A percentile compares a stretch with the other conserved stretches of the same genome.
phyloP scores from a whole-genome alignment of 2,329 filamentous ascomycete genomes.

The Fusarium tupiense region DNA sequence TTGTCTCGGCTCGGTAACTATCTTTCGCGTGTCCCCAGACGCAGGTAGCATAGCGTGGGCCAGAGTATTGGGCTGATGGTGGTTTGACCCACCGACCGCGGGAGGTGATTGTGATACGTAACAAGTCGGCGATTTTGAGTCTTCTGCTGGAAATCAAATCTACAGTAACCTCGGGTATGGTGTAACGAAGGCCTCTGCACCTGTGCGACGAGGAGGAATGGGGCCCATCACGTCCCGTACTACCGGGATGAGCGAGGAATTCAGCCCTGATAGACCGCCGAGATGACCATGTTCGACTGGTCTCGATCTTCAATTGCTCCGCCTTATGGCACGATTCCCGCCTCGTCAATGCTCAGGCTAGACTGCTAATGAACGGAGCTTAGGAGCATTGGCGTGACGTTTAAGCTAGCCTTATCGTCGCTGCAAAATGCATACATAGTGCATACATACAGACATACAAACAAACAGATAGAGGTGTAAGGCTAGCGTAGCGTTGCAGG shows the following conservation, averaged over 20 bases:
- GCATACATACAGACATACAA: not conserved
- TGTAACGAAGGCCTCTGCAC: slow-evolving; percentile 22
- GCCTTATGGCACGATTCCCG: slow-evolving; percentile 44
- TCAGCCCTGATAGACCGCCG: slow-evolving; percentile 17
- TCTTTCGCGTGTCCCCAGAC: slow-evolving; percentile 21
- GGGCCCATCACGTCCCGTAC: slow-evolving; percentile 41
- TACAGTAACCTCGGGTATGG: slow-evolving; percentile 34
- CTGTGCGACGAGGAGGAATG: slow-evolving; percentile 30
- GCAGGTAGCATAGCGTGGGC: not conserved
- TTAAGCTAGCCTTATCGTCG: slow-evolving; percentile 41
- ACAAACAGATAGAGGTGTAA: not conserved
- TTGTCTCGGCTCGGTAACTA: slow-evolving; percentile 25
- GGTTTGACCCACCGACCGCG: not conserved
- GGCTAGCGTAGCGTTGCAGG: slow-evolving; percentile 20
- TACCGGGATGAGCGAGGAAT: slow-evolving; percentile 40
- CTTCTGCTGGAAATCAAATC: slow-evolving; percentile 12
- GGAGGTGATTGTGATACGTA: slow-evolving; percentile 9
- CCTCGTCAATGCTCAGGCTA: slow-evolving; percentile 26
- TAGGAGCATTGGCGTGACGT: slow-evolving; percentile 39
- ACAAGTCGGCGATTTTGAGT: slow-evolving; percentile 19
- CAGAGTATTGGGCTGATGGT: not conserved
- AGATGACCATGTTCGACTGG: slow-evolving; percentile 36
- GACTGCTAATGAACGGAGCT: slow-evolving; percentile 35
- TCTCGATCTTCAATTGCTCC: slow-evolving; percentile 43
- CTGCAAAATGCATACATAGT: not conserved